phyloP scores from a whole-genome alignment of 148 eudicot species.

The Nepenthes gracilis region DNA sequence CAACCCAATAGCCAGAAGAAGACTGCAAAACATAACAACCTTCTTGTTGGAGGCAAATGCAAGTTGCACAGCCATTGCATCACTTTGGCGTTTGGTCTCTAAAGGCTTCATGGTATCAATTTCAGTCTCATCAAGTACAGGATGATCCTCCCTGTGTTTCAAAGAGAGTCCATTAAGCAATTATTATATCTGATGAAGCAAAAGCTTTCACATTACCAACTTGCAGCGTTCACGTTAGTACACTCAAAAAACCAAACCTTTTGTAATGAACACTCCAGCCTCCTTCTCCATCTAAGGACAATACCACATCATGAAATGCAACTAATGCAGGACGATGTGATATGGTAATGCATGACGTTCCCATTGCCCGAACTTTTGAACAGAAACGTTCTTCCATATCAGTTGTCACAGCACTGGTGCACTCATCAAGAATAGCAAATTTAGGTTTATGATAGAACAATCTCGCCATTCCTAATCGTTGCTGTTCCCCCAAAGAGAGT shows the following conservation, averaged over 20 bases:
- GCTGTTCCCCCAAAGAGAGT: constrained; percentile 91
- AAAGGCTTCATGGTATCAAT: constrained; percentile 22
- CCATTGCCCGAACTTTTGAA: constrained; percentile 97
- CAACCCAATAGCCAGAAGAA: not conserved
- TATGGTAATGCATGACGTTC: constrained; percentile 95
- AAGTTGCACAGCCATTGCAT: constrained; percentile 88
- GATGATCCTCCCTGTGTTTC: constrained; percentile 50
- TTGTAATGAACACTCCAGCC: constrained; percentile 87
- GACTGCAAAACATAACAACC: constrained; percentile 24
- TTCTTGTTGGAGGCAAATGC: constrained; percentile 78
- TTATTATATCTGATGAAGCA: not conserved
- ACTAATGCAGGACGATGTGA: constrained; percentile 98
- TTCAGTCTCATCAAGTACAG: constrained; percentile 27
- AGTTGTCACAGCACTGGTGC: constrained; percentile 97
- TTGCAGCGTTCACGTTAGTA: not conserved
- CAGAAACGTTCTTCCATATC: constrained; percentile 99
- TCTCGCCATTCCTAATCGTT: constrained; percentile 97
- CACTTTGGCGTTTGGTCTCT: constrained; percentile 77
- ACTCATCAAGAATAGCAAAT: constrained; percentile 97
- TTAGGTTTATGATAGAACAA: constrained; percentile 97
- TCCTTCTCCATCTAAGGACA: constrained; percentile 98
- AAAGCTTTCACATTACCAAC: not conserved
- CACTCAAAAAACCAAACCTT: constrained; percentile 31
- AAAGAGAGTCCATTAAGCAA: constrained; percentile 10
- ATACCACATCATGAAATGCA: constrained; percentile 93